Evolutionary conservation across 129 eudicot genomes (phyloP), one percentile per base, ranked within the genome.

Genomic region (Lonicera japonica): DNA sequence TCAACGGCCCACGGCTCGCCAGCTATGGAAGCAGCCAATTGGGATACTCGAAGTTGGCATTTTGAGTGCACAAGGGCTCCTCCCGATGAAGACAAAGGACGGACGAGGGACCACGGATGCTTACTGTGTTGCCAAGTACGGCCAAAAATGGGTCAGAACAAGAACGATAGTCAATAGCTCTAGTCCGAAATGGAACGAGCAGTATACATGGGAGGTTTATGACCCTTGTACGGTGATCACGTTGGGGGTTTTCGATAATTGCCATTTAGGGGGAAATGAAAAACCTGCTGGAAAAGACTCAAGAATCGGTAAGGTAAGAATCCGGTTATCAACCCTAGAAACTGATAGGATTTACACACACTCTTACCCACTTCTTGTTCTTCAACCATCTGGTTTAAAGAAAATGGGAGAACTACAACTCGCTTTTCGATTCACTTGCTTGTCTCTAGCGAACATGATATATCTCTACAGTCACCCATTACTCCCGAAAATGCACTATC

Each of bases 91-190:
- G 69, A 75, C 81, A 0, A 85, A 75, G 65, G 94, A 92, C 43
- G 91, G 90, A 12, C 48, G 88, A 59, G 80, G 75, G 50, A 69
- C 79, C 22, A 84, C 98, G 0, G 96, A 92, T 62, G 98, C 98
- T 21, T 92, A 92, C 24, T 87, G 96, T 52, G 95, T 92, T 40
- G 95, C 98, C 25, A 92, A 92, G 55, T 92, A 92, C 55, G 98
- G 98, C 22, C 91, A 67, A 64, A 92, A 92, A 51, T 92, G 98
- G 98, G 91, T 92, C n/a, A 77, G 98, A 58, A 92, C 98, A 1
- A 74, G 96, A 68, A 92, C 98, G n/a, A 82, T 92, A 57, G 65
- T 92, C 21, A 88, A 80, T 11, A 87, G 79, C 82, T 70, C 75
- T 24, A 75, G 71, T 67, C 98, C 98, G 0, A 92, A 85, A 79